Evolutionary conservation across 257 asterid genomes (phyloP).

Genomic region (Agastache rugosa): DNA sequence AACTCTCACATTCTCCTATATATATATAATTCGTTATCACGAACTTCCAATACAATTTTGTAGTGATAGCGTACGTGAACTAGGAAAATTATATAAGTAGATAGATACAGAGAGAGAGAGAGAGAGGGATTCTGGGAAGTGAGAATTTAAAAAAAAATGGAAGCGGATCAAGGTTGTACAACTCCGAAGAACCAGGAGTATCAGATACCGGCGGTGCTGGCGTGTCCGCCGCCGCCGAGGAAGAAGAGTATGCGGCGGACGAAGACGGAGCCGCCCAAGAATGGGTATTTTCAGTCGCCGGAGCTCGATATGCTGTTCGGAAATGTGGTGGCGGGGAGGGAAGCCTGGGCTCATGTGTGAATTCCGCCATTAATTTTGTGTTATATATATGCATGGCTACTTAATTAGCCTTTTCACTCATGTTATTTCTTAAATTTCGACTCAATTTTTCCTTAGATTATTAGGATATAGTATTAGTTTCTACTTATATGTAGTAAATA

Average conservation of each 20-base stretch:
- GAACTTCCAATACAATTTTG: not conserved
- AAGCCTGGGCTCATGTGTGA: constrained; percentile 33
- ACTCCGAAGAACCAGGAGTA: constrained; percentile 65
- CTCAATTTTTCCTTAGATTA: not conserved
- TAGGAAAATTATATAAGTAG: not conserved
- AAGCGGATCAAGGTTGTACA: constrained; percentile 58
- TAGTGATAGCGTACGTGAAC: not conserved
- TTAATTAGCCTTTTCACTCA: not conserved
- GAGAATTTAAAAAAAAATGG: constrained; percentile 34
- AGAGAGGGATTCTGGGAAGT: too few relatives aligned
- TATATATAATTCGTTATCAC: not conserved
- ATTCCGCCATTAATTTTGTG: not conserved
- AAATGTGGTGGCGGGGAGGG: constrained; percentile 17
- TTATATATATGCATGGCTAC: constrained; percentile 17
- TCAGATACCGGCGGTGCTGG: constrained; percentile 45
- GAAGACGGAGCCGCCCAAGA: constrained; percentile 51
- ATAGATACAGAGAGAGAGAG: not conserved
- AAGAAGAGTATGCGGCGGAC: constrained; percentile 42
- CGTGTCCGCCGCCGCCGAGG: constrained; percentile 77
- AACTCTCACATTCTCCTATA: not conserved
- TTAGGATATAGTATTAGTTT: constrained; percentile 24
- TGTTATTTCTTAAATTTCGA: not conserved
- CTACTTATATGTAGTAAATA: not conserved
- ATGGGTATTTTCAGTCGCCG: constrained; percentile 62
- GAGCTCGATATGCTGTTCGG: constrained; percentile 58